Conservation (phyloP, 2,329 filamentous ascomycete species). For the Trichoderma hamatum region DNA sequence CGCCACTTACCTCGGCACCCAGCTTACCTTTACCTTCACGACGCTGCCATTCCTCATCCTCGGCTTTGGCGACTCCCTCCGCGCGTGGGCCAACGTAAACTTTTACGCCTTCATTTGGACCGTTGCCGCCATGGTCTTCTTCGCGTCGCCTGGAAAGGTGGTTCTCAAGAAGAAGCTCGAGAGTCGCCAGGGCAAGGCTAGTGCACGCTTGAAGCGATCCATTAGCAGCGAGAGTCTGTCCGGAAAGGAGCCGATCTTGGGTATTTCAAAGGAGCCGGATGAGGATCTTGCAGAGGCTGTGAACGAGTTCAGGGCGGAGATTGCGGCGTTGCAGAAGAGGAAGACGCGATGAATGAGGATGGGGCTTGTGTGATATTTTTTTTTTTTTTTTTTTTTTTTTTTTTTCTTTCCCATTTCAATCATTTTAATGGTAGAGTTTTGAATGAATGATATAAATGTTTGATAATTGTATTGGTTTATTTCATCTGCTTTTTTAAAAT, state of each 20-base stretch:
- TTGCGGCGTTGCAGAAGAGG: conserved; percentile 42
- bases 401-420: neutral
- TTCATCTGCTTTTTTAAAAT: conserved; percentile 17
- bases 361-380: neutral
- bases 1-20: conserved; percentile 73
- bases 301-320: conserved; percentile 71
- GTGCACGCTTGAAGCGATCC: conserved; percentile 51
- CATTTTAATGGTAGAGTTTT: neutral
- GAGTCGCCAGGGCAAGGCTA: conserved; percentile 54
- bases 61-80: conserved; percentile 67
- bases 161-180: conserved; percentile 62
- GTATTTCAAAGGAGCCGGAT: conserved; percentile 76
- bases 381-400: neutral
- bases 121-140: conserved; percentile 68
- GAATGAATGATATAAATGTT: neutral
- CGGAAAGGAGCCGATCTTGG: conserved; percentile 67
- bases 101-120: conserved; percentile 81
- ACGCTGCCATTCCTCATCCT: conserved; percentile 86
- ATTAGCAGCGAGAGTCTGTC: conserved; percentile 61
- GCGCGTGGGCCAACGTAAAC: conserved; percentile 83
- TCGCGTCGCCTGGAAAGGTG: conserved; percentile 75
- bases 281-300: conserved; percentile 78
- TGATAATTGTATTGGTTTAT: neutral
- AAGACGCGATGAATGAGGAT: conserved; percentile 6
- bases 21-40: conserved; percentile 80